Evolutionary conservation across 2,329 filamentous ascomycete genomes (phyloP).

Genomic region (Aspergillus clavatus): DNA sequence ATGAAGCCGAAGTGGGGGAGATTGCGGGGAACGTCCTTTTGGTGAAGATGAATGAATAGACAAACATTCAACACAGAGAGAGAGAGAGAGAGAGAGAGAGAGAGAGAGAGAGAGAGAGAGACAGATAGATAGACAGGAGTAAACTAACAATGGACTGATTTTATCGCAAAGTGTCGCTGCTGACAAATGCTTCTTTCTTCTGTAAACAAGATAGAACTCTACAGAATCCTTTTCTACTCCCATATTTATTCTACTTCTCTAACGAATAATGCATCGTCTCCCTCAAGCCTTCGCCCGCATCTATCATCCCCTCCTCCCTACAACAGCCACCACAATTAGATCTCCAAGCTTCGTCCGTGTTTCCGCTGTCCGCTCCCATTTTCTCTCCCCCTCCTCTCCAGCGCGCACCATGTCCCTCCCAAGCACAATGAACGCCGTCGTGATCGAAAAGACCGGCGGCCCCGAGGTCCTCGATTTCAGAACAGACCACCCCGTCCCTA

Average conservation of each 20-base stretch:
- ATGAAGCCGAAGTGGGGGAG: too few relatives aligned
- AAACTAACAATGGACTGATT: too few relatives aligned
- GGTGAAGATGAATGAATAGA: too few relatives aligned
- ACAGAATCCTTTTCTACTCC: not conserved
- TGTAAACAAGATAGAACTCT: not conserved
- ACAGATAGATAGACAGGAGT: too few relatives aligned
- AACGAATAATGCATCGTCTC: constrained; percentile 4
- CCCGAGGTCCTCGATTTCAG: constrained; percentile 67
- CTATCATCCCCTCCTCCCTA: not conserved
- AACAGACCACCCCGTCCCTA: constrained; percentile 66
- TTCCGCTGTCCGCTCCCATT: constrained; percentile 10
- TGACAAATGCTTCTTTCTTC: too few relatives aligned
- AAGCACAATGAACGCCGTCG: constrained; percentile 66
- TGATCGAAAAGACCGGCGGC: constrained; percentile 67
- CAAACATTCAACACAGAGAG: too few relatives aligned
- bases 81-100: too few relatives aligned
- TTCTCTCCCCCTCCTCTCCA: constrained; percentile 13
- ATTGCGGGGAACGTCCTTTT: too few relatives aligned
- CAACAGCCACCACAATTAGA: not conserved
- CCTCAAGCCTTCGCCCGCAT: constrained; percentile 3
- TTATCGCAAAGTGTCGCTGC: too few relatives aligned
- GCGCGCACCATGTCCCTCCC: constrained; percentile 49
- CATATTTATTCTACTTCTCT: not conserved
- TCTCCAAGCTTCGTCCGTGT: constrained; percentile 6
- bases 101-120: too few relatives aligned